A percentile compares a stretch with the other conserved stretches of the same genome.
Evolutionary conservation across 1,284 basidiomycete species (phyloP).

Genomic region (Mycena sp.): DNA sequence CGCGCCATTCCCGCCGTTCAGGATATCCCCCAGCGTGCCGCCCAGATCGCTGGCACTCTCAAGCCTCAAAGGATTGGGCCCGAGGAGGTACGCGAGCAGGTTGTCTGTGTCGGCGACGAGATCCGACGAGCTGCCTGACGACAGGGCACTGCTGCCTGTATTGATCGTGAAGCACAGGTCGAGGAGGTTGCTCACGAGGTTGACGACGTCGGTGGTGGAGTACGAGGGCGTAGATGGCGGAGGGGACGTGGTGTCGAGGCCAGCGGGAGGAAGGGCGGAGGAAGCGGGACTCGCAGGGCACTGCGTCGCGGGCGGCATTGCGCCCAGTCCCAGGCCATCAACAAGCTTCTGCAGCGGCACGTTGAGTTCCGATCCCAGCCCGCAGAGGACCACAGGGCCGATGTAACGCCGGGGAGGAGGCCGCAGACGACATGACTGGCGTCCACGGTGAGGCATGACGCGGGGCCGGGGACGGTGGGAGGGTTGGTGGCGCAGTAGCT

Average conservation of each 20-base stretch:
- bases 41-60: too few relatives aligned
- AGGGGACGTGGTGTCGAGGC: neutral
- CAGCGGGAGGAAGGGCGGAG: neutral
- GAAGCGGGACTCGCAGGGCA: neutral
- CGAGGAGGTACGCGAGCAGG: neutral
- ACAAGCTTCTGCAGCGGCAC: neutral
- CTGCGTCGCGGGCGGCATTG: neutral
- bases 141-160: neutral
- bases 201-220: neutral
- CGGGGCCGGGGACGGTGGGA: slow-evolving; percentile 9
- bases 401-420: neutral
- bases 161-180: neutral
- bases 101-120: neutral
- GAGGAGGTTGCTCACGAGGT: neutral
- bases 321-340: neutral
- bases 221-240: neutral
- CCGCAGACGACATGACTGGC: neutral
- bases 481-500: neutral
- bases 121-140: neutral
- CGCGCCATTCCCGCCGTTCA: too few relatives aligned
- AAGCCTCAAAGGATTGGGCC: too few relatives aligned
- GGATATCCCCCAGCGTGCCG: too few relatives aligned
- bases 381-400: slow-evolving; percentile 9
- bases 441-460: neutral
- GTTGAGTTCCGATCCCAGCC: neutral